Base-by-base conservation (phyloP, 2,329 filamentous ascomycete genomes). In the Xylariales sp. region DNA sequence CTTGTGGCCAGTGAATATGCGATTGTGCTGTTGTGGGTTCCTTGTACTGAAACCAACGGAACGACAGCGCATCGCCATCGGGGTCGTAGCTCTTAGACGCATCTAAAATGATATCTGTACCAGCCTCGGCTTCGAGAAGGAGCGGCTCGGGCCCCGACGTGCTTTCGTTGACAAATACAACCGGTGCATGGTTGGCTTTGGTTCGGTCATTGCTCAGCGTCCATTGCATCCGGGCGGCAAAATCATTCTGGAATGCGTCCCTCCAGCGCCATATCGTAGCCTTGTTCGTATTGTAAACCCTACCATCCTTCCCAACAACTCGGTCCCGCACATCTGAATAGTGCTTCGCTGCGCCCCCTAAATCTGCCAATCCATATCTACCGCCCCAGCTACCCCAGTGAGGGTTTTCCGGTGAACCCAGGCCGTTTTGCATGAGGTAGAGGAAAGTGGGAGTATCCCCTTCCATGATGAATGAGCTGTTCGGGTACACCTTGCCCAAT, bases 391-490 rank as follows among this genome's bases (percentile, higher is more conserved):
- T 57, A 5, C 67, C 67, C 43, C 59, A 70, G 14, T 62, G 49
- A 0, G 65, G 64, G 41, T 58, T 60, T 16, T 67, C 64, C 1
- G 60, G 56, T 11, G 56, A 55, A 31, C 60, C 60, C 2, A 70
- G 55, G 1, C 66, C 66, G 35, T 70, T 70, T 29, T 62, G 63
- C 14, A 69, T 61, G 2, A 66, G 58, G 39, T 61, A 63, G 21
- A 70, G 55, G 40, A 69, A 63, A 1, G 62, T 60, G 0, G 66
- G 66, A 3, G 63, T 64, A 39, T 67, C 66, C 18, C 65, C 63
- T 48, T 76, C 72, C 37, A 65, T 62, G 37, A 72, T 70, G 44
- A 55, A 74, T 4, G 58, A 47, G 30, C 61, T 61, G 35, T 72
- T 48, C 0, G 62, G 65, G 40, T 69, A 70, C 3, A 47, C 48